Percentiles rank a stretch among this genome's conserved stretches.
Evolutionary conservation across 371 early-diverging fungal genomes (phyloP).

Genomic region (Thermomucor indicae-seudaticae): DNA sequence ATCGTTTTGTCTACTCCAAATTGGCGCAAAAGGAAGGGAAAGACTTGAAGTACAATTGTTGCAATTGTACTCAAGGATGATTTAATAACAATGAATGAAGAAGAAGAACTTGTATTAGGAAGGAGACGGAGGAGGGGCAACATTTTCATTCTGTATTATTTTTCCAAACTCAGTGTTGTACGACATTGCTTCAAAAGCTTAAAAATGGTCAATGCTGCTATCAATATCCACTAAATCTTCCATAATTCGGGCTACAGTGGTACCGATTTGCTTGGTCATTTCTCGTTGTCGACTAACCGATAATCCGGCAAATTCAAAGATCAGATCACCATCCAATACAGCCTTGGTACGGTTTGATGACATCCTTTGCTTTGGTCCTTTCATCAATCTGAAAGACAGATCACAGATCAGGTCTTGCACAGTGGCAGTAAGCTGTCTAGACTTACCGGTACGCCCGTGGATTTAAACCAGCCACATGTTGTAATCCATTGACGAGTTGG

Average conservation of each 20-base stretch:
- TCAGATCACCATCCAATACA: slow-evolving; percentile 84
- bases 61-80: too few relatives aligned
- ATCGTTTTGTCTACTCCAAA: too few relatives aligned
- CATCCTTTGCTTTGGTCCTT: slow-evolving; percentile 61
- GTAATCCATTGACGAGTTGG: slow-evolving; percentile 74
- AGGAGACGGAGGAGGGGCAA: too few relatives aligned
- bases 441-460: slow-evolving; percentile 78
- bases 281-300: slow-evolving; percentile 73
- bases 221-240: slow-evolving; percentile 77
- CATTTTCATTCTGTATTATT: too few relatives aligned
- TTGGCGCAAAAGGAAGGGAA: too few relatives aligned
- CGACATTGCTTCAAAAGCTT: slow-evolving; percentile 13
- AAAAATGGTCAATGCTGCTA: slow-evolving; percentile 73
- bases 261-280: slow-evolving; percentile 87
- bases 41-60: too few relatives aligned
- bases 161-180: too few relatives aligned
- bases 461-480: slow-evolving; percentile 88
- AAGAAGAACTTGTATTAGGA: too few relatives aligned
- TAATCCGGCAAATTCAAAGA: slow-evolving; percentile 69
- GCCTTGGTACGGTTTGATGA: slow-evolving; percentile 62
- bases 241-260: slow-evolving; percentile 75
- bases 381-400: slow-evolving; percentile 26
- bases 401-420: too few relatives aligned
- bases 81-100: too few relatives aligned
- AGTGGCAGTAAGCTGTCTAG: too few relatives aligned